phyloP scores from a whole-genome alignment of 805 yeast genomes.

The Isabelozyma rhagii region DNA sequence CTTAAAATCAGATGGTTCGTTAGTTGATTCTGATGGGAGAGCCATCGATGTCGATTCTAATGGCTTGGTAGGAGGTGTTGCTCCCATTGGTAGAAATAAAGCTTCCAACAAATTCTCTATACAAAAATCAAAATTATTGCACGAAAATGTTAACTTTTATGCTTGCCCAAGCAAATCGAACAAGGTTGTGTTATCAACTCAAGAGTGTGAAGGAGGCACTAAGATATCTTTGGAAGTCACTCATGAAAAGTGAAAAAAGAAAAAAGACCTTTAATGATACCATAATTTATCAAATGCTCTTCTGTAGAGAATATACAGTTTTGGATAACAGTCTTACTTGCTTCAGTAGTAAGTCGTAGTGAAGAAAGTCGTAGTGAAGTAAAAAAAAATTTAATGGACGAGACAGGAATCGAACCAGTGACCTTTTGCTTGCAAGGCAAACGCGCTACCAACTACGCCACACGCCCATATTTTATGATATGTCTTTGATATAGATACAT shows the following conservation, averaged over 20 bases:
- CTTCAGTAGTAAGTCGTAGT: neutral
- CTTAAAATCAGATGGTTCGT: neutral
- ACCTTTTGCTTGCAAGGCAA: slow-evolving; percentile 77
- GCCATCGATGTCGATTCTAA: neutral
- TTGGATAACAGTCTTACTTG: neutral
- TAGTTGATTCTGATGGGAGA: neutral
- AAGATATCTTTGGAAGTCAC: neutral
- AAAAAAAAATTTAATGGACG: slow-evolving; percentile 48
- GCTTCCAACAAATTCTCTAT: neutral
- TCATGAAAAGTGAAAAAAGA: neutral
- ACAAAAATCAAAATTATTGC: neutral
- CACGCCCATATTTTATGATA: slow-evolving; percentile 46
- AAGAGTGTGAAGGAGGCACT: neutral
- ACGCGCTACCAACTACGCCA: slow-evolving; percentile 85
- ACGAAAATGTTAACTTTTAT: slow-evolving; percentile 18
- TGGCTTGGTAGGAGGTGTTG: neutral
- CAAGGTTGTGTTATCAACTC: neutral
- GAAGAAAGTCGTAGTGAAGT: neutral
- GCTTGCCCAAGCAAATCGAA: slow-evolving; percentile 28
- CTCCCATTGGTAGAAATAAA: neutral
- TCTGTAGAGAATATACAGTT: no score
- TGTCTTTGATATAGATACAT: no score
- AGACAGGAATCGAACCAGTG: slow-evolving; percentile 77
- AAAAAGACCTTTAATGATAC: no score
- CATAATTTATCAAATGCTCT: no score